These are phyloP conservation scores for Nicotiana attenuata DNA, from an alignment of 257 asterid genomes.

Conservation along the genomic window DNA sequence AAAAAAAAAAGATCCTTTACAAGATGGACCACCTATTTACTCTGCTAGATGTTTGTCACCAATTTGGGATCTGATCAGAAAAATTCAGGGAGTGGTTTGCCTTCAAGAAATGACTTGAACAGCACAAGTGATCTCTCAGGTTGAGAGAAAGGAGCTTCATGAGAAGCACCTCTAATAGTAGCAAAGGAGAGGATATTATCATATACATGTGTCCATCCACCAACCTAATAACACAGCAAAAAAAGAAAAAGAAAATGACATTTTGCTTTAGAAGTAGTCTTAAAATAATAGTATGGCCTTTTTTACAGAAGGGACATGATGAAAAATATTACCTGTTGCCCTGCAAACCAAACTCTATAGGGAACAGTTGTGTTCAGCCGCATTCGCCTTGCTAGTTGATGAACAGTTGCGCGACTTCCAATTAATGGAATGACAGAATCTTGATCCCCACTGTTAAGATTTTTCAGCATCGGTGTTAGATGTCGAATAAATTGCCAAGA, in stretches of 20 bases:
- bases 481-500: neutral
- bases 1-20: neutral
- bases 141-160: conserved; percentile 84
- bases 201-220: conserved; percentile 70
- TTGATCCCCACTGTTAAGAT: conserved; percentile 59
- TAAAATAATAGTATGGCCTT: neutral
- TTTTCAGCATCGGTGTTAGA: neutral
- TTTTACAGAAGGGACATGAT: neutral
- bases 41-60: neutral
- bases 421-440: conserved; percentile 69
- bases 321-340: conserved; percentile 39
- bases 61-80: conserved; percentile 20
- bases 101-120: conserved; percentile 67
- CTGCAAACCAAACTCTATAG: conserved; percentile 61
- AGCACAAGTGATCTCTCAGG: conserved; percentile 73
- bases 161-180: conserved; percentile 76
- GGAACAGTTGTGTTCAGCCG: conserved; percentile 48
- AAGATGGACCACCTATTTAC: neutral
- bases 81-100: conserved; percentile 58
- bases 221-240: conserved; percentile 42
- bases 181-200: conserved; percentile 61
- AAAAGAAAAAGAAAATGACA: neutral
- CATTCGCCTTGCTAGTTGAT: conserved; percentile 39
- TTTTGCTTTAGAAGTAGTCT: neutral
- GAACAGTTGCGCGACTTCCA: conserved; percentile 52